A percentile compares a stretch with the other conserved stretches of the same genome.
Conservation (phyloP, 495 filamentous ascomycete species). For the Bathelium albidoporum region DNA sequence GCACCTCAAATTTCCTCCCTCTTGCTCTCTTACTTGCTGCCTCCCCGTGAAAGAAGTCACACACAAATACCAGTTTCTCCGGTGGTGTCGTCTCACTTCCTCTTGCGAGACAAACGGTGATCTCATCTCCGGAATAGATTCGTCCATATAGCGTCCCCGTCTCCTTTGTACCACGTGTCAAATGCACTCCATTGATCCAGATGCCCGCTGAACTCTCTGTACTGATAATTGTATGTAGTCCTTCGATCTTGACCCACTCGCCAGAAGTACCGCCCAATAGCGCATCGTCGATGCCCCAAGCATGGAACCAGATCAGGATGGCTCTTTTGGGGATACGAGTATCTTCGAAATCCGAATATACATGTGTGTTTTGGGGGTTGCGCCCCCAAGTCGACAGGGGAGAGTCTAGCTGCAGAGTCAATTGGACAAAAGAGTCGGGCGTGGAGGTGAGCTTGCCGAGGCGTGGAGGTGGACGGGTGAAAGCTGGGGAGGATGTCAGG, state of each 20-base stretch:
- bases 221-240: slow-evolving; percentile 54
- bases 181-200: slow-evolving; percentile 54
- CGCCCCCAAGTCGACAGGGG: slow-evolving; percentile 70
- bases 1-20: slow-evolving; percentile 12
- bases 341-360: slow-evolving; percentile 49
- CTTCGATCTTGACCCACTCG: slow-evolving; percentile 45
- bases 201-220: slow-evolving; percentile 64
- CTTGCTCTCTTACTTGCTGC: slow-evolving; percentile 20
- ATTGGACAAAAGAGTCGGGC: slow-evolving; percentile 38
- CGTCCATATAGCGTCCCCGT: slow-evolving; percentile 49
- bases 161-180: slow-evolving; percentile 37
- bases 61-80: slow-evolving; percentile 37
- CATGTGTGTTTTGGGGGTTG: slow-evolving; percentile 46
- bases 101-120: slow-evolving; percentile 47
- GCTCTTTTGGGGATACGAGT: slow-evolving; percentile 68
- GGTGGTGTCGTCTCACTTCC: slow-evolving; percentile 20
- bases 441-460: slow-evolving; percentile 38
- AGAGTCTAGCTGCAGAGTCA: slow-evolving; percentile 53
- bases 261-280: slow-evolving; percentile 40
- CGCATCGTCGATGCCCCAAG: slow-evolving; percentile 45
- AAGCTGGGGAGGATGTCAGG: slow-evolving; percentile 7
- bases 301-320: slow-evolving; percentile 67
- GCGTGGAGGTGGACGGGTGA: slow-evolving; percentile 32
- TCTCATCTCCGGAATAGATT: slow-evolving; percentile 60
- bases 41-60: slow-evolving; percentile 32